A percentile compares a stretch with the other conserved stretches of the same genome.
These are phyloP conservation scores for Ophiostoma piceae DNA, from an alignment of 2,329 filamentous ascomycete genomes.

Conservation along the genomic window DNA sequence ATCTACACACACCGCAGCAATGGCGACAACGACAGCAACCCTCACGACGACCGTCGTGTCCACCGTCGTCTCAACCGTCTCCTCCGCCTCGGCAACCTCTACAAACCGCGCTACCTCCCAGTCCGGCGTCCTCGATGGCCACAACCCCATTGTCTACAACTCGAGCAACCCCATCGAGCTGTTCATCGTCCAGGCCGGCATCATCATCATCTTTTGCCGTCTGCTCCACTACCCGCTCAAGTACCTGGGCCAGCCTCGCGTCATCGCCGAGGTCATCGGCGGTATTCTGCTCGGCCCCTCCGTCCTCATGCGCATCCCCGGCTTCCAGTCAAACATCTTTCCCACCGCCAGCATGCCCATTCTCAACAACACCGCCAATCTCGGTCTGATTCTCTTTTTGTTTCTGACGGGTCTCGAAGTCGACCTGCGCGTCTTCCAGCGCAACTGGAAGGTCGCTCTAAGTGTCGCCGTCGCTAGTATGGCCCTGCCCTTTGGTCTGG, in stretches of 20 bases:
- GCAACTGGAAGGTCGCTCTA: conserved; percentile 74
- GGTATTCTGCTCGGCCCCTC: conserved; percentile 80
- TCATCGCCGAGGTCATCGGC: conserved; percentile 67
- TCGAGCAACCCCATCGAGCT: conserved; percentile 60
- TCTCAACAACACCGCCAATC: conserved; percentile 70
- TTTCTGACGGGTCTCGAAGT: conserved; percentile 87
- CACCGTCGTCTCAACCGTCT: conserved; percentile 19
- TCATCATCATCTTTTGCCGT: conserved; percentile 71
- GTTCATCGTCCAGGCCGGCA: conserved; percentile 60
- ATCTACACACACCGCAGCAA: conserved; percentile 17
- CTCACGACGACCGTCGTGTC: conserved; percentile 24
- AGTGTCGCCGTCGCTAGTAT: conserved; percentile 76
- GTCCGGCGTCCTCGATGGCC: conserved; percentile 57
- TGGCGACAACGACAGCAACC: conserved; percentile 29
- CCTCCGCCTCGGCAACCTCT: conserved; percentile 33
- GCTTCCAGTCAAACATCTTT: conserved; percentile 72
- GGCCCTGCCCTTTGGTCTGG: conserved; percentile 75
- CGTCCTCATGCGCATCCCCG: conserved; percentile 78
- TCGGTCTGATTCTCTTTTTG: conserved; percentile 77
- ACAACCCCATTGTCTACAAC: conserved; percentile 58
- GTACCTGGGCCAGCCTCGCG: conserved; percentile 65
- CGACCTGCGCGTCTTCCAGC: conserved; percentile 68
- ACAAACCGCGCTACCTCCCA: conserved; percentile 30
- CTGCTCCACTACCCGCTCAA: conserved; percentile 66
- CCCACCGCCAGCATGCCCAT: conserved; percentile 68